Evolutionary conservation across 805 yeast genomes (phyloP), one percentile per base, ranked within the genome.

Genomic region (Yamadazyma insecticola): DNA sequence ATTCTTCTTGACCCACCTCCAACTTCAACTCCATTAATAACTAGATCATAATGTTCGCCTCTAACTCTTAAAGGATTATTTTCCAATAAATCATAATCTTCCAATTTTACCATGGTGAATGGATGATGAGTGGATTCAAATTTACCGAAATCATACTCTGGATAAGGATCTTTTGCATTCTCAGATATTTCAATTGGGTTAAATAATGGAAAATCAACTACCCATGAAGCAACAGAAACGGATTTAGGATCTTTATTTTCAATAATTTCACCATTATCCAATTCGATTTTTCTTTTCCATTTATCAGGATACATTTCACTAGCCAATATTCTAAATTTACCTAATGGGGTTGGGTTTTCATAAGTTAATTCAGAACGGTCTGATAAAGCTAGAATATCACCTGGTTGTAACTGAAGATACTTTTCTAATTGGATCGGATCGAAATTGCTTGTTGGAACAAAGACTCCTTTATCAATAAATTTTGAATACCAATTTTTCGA

Each of bases 1-100:
- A 92, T 74, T 75, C 98, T 86, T 41, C 95, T 71, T 5, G 96
- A 86, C 0, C 99, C 99, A 13, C 99, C 99, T 16, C 99, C 99
- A 2, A 89, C 72, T 52, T 92, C 99, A 5, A 84, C 86, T 2
- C 98, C 99, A 48, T 90, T 90, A 22, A 92, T 63, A 1, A 92
- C 98, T 11, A 92, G 59, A 52, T 92, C 99, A 53, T 88, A 92
- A 55, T 92, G 98, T 47, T 85, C 94, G 8, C 97, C 98, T 22
- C 75, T 68, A 2, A 81, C 87, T 23, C 60, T 52, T 16, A 85
- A 55, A 4, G 94, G 94, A 13, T 68, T 64, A 0, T 63, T 43
- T 5, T 50, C 67, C 5, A 88, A 60, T 5, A 60, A 52, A 1
- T 72, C 72, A 44, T 81, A 81, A 50, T 87, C 96, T 10, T 73